Conservation (phyloP, 352 stramenopile species). For the Pythium apleroticum region DNA sequence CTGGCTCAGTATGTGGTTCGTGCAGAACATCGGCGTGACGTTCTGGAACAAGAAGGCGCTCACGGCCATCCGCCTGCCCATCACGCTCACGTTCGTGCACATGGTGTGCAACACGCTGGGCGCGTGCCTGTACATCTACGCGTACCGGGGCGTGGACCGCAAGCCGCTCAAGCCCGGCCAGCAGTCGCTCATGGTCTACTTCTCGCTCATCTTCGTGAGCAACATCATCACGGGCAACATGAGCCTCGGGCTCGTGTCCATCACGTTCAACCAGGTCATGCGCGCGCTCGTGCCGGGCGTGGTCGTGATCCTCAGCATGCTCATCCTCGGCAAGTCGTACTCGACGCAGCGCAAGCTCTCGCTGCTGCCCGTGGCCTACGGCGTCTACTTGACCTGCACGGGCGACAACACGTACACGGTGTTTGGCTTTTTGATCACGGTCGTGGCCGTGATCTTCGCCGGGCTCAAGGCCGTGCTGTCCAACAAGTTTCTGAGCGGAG, state of each 20-base stretch:
- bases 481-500: conserved; percentile 92
- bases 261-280: conserved; percentile 96
- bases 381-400: conserved; percentile 80
- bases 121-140: conserved; percentile 72
- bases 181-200: conserved; percentile 82
- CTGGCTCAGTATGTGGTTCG: conserved; percentile 86
- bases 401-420: conserved; percentile 90
- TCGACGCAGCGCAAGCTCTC: conserved; percentile 72
- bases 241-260: conserved; percentile 89
- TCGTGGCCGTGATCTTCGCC: conserved; percentile 88
- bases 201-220: conserved; percentile 92
- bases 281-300: conserved; percentile 79
- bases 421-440: conserved; percentile 88
- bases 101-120: conserved; percentile 94
- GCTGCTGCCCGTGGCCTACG: conserved; percentile 71
- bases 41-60: conserved; percentile 95
- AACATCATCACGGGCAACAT: conserved; percentile 96
- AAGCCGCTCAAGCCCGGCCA: conserved; percentile 63
- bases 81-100: conserved; percentile 91
- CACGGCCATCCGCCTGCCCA: conserved; percentile 55
- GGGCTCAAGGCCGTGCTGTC: conserved; percentile 92
- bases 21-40: conserved; percentile 93
- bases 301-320: conserved; percentile 77
- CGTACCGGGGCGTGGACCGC: conserved; percentile 63
- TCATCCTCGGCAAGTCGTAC: conserved; percentile 79